Percentiles rank a stretch among this genome's conserved stretches.
These are phyloP conservation scores for Aspergillus nomiae DNA, from an alignment of 2,329 filamentous ascomycete species.

Conservation along the genomic window DNA sequence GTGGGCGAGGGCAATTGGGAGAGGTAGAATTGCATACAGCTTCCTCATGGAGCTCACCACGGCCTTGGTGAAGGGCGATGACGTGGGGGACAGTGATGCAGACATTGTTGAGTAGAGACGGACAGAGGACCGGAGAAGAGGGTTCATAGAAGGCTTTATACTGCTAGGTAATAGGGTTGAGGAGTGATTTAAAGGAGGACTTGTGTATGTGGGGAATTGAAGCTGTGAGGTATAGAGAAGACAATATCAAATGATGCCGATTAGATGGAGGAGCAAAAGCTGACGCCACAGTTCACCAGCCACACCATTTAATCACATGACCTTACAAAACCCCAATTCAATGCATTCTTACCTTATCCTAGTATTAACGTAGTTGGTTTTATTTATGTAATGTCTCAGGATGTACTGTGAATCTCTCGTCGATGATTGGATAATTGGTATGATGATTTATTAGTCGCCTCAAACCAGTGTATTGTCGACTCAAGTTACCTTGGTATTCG, in stretches of 20 bases:
- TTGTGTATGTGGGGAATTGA: background rate
- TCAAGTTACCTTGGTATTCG: too few species aligned
- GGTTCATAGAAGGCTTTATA: conserved; percentile 24
- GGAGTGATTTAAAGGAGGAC: background rate
- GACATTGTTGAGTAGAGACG: conserved; percentile 38
- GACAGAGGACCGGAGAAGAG: conserved; percentile 19
- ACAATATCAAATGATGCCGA: background rate
- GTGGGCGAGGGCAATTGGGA: conserved; percentile 2
- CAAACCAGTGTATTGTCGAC: too few species aligned
- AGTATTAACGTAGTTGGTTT: too few species aligned
- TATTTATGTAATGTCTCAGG: too few species aligned
- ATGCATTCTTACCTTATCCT: too few species aligned
- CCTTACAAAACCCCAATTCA: background rate
- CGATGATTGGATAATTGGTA: too few species aligned
- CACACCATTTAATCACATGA: background rate
- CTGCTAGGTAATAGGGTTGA: background rate
- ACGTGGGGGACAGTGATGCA: conserved; percentile 31
- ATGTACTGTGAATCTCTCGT: rapidly evolving
- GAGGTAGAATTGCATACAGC: conserved; percentile 59
- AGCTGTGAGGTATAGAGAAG: background rate
- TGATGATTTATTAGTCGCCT: too few species aligned
- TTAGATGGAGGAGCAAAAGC: background rate
- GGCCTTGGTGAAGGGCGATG: conserved; percentile 64
- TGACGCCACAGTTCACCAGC: conserved; percentile 13
- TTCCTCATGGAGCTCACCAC: conserved; percentile 79